Base-by-base conservation (phyloP, 176 grass and related monocot genomes). In the Oryza brachyantha region DNA sequence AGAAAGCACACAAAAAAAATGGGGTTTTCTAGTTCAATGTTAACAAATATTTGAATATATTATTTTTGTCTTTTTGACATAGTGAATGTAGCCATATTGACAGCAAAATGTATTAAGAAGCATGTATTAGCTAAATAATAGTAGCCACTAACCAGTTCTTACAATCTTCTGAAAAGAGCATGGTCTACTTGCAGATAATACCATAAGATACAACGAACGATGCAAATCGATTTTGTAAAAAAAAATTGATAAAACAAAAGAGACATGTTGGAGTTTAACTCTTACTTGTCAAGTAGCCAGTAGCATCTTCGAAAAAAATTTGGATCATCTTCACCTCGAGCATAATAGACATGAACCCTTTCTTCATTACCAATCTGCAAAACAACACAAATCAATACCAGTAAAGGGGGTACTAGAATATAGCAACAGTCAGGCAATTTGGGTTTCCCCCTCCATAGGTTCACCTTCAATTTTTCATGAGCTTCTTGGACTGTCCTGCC, bases 401-500 rank as follows among this genome's bases (percentile, higher is more conserved):
- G 50, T 73, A 24, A 21, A 50, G 31, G 25, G 63, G 41, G 43
- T 68, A 61, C 21, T 63, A 29, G 64, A 74, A 68, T 74, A 40
- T 81, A 74, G 63, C 38, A 74, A 28, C 73, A 73, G 22, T 11
- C 39, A 60, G 59, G 3, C 37, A 57, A 40, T 86, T 73, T 85
- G 26, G 38, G 29, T 72, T 67, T 69, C 13, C n/a, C 57, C 67
- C 82, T 64, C 25, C 43, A 65, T 58, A 74, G 17, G 68, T 59
- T 81, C 68, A 93, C 96, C 85, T 99, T 99, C 63, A 99, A 77
- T 74, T 95, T 99, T 80, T 99, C 96, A 87, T 95, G 96, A 68
- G 96, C 96, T 93, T 99, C 96, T 86, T 99, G 96, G 61, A 99
- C 92, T 54, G 92, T 90, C 72, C 91, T 99, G 24, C 96, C 96